Conservation (phyloP, 495 filamentous ascomycete species). For the Oidiodendron maius region DNA sequence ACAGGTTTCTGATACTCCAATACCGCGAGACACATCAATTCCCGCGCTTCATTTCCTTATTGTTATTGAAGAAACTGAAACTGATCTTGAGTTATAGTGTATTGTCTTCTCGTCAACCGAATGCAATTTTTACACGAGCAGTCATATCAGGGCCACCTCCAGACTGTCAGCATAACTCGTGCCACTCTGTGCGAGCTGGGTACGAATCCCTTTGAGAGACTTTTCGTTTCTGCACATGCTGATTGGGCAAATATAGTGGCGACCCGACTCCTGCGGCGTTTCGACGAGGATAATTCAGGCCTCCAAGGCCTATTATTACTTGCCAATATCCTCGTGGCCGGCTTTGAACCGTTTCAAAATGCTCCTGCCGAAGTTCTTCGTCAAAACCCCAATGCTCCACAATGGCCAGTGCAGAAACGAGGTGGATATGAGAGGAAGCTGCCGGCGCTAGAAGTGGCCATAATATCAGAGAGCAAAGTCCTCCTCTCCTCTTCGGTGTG, state of each 20-base stretch:
- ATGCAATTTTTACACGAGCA: conserved; percentile 62
- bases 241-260: too few species aligned
- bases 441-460: conserved; percentile 61
- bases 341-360: conserved; percentile 60
- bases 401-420: conserved; percentile 38
- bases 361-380: conserved; percentile 49
- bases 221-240: too few species aligned
- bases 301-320: conserved; percentile 52
- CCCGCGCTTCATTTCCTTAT: not conserved
- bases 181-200: conserved; percentile 60
- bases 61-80: not conserved
- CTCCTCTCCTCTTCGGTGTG: conserved; percentile 61
- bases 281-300: conserved; percentile 57
- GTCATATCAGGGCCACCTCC: conserved; percentile 54
- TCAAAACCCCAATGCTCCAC: conserved; percentile 30
- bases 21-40: not conserved
- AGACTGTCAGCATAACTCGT: conserved; percentile 59
- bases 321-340: conserved; percentile 61
- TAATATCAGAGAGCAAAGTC: conserved; percentile 56
- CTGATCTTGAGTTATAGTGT: conserved; percentile 30
- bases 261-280: conserved; percentile 53
- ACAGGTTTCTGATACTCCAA: not conserved
- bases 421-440: conserved; percentile 50
- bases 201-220: too few species aligned
- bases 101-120: conserved; percentile 65